phyloP scores from a whole-genome alignment of 192 early-diverging fungal species.

The Coemansia sp. region DNA sequence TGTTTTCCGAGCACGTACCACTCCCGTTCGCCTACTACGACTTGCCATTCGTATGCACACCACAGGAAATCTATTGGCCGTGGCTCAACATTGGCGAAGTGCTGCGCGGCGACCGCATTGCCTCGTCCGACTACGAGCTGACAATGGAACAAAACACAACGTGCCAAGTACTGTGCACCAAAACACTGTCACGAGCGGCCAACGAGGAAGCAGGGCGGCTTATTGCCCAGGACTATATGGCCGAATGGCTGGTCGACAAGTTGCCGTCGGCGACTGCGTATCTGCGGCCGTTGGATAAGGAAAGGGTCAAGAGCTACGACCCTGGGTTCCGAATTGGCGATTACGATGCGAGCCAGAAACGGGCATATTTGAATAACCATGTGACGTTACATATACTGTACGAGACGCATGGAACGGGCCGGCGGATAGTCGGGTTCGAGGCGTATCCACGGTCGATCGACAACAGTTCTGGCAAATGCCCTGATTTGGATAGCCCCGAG shows the following conservation, averaged over 20 bases:
- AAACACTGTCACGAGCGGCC: constrained; percentile 40
- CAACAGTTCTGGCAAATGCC: constrained; percentile 31
- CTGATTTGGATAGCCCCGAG: constrained; percentile 13
- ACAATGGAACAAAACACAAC: constrained; percentile 47
- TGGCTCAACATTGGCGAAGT: constrained; percentile 66
- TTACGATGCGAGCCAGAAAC: constrained; percentile 36
- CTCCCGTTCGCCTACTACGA: constrained; percentile 67
- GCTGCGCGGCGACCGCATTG: constrained; percentile 70
- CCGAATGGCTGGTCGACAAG: constrained; percentile 71
- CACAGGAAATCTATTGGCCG: constrained; percentile 24
- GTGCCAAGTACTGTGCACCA: constrained; percentile 61
- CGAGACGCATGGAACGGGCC: constrained; percentile 43
- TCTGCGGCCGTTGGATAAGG: constrained; percentile 5
- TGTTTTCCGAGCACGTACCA: constrained; percentile 66
- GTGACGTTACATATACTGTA: constrained; percentile 63
- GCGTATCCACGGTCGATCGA: constrained; percentile 62
- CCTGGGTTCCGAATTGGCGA: constrained; percentile 63
- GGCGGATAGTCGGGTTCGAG: constrained; percentile 70
- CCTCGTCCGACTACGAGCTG: constrained; percentile 58
- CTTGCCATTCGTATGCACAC: constrained; percentile 63
- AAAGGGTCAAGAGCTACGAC: constrained; percentile 45
- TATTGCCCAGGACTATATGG: constrained; percentile 60
- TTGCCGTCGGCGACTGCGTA: constrained; percentile 62
- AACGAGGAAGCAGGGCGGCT: constrained; percentile 54
- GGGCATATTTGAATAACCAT: constrained; percentile 67